Base-by-base conservation (phyloP, 2,329 filamentous ascomycete species). In the Xylariaceae sp. region DNA sequence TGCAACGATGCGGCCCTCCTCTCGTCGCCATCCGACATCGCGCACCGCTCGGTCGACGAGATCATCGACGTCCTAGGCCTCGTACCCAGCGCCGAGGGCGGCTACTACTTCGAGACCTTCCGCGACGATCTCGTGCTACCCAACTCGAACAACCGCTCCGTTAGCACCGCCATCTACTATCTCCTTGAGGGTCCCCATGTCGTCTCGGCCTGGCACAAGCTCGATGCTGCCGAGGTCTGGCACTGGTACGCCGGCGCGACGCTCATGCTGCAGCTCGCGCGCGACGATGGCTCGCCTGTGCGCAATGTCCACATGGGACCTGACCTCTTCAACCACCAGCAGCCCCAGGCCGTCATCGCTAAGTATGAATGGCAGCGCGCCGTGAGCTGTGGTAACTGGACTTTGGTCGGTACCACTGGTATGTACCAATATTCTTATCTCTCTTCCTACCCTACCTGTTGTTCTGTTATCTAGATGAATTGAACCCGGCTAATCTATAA, bases 241-340 rank as follows among this genome's bases (percentile, higher is more conserved):
- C 80, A 83, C 65, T 79, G 77, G 69, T 82, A 83, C 54, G 80
- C 78, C 7, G 80, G 80, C 4, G 78, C 80, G 5, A 80, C 80
- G 0, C 66, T 83, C 53, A 73, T 68, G 9, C 67, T 82, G 8
- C 77, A 74, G 2, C 69, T 81, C 0, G 78, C 78, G 1, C 66
- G 59, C 17, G 68, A 82, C 54, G 73, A 82, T 56, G 78, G 78
- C 2, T 68, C 66, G 65, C 72, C 69, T 44, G 70, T 71, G 62
- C 69, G 71, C 4, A 59, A 72, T 42, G 62, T 69, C 7, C 65
- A 74, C 30, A 71, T 82, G 10, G 80, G 79, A 0, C 69, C 72
- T 3, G 74, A 80, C 51, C 57, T 81, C n/a, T 76, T 77, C 63
- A 53, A 66, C 5, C 69, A 68, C 2, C 72, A 81, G 67, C 62